These are phyloP conservation scores for Aspergillus quadrilineatus DNA, from an alignment of 2,329 filamentous ascomycete species.

Conservation along the genomic window DNA sequence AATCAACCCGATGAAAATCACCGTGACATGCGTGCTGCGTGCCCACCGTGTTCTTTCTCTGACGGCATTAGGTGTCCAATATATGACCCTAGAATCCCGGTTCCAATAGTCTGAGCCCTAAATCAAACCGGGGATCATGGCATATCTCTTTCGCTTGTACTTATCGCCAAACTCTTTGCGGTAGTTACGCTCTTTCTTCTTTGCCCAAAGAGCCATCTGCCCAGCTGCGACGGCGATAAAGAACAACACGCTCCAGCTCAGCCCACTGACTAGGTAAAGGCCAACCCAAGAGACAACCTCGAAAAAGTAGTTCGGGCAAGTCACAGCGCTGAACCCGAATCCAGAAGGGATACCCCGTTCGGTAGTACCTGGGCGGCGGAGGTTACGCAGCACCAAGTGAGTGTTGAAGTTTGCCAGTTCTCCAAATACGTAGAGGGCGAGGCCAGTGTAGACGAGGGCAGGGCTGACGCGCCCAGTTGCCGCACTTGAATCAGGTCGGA, in stretches of 20 bases:
- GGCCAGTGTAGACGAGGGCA: slow-evolving; percentile 62
- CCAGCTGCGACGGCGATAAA: slow-evolving; percentile 71
- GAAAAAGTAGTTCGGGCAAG: slow-evolving; percentile 97
- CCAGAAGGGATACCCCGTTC: slow-evolving; percentile 86
- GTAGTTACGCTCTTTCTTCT: slow-evolving; percentile 88
- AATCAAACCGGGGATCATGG: slow-evolving; percentile 75
- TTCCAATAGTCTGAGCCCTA: slow-evolving; percentile 41
- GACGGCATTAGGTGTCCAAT: neutral
- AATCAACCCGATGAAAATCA: neutral
- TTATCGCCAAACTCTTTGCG: slow-evolving; percentile 86
- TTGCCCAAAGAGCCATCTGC: slow-evolving; percentile 86
- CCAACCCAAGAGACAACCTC: slow-evolving; percentile 85
- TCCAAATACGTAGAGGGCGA: slow-evolving; percentile 72
- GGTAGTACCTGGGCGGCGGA: slow-evolving; percentile 76
- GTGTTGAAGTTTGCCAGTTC: slow-evolving; percentile 78
- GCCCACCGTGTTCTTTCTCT: neutral
- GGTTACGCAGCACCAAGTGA: slow-evolving; percentile 73
- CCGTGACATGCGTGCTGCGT: neutral
- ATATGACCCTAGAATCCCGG: neutral
- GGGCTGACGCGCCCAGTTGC: slow-evolving; percentile 53
- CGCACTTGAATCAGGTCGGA: slow-evolving; percentile 70
- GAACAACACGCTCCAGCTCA: slow-evolving; percentile 70
- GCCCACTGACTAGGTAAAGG: slow-evolving; percentile 71
- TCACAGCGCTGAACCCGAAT: slow-evolving; percentile 81
- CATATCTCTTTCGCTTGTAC: slow-evolving; percentile 92